Base-by-base conservation (phyloP, 257 asterid genomes). In the Hygrophila difformis region DNA sequence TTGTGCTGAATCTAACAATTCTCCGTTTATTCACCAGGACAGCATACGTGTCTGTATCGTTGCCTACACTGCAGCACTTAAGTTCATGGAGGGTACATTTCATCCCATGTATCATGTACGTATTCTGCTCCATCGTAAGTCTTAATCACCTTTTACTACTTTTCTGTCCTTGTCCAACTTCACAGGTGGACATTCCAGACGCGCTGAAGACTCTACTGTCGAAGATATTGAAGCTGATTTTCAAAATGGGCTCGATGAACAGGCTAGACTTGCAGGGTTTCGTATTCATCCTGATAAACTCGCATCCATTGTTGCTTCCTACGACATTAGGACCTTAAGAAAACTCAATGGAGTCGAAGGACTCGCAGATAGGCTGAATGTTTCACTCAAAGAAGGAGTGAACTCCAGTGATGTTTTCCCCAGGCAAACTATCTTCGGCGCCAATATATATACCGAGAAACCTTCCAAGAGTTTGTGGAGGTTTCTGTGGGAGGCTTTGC, bases 401-500 rank as follows among this genome's bases (percentile, higher is more conserved):
- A 65, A 74, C 56, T 55, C 87, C 46, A 65, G 62, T 62, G 96
- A 82, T 10, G 56, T 80, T 8, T 61, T 76, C 12, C 11, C 59
- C 16, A 81, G 99, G 61, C 77, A 82, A 67, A 63, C 56, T 45
- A 37, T 82, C 28, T 91, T 62, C 55, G 99, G 99, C 34, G 46
- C 82, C 61, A 91, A 91, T 64, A 47, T 53, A 21, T 91, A 69
- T 62, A 69, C 95, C 2, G 99, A 91, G 67, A 91, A 86, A 56
- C 96, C 95, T 34, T 46, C 84, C 39, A 91, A 76, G 73, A 80
- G 92, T 37, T 91, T 89, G 58, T 80, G 91, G 92, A 52, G 74
- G 77, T 91, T 86, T 65, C 83, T 91, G 34, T 91, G 96, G 99
- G 99, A 91, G 17, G 96, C 95, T 53, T 74, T 82, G 58, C 96